These are phyloP conservation scores for Ustilago lituana DNA, from an alignment of 1,284 basidiomycete genomes.

Conservation along the genomic window DNA sequence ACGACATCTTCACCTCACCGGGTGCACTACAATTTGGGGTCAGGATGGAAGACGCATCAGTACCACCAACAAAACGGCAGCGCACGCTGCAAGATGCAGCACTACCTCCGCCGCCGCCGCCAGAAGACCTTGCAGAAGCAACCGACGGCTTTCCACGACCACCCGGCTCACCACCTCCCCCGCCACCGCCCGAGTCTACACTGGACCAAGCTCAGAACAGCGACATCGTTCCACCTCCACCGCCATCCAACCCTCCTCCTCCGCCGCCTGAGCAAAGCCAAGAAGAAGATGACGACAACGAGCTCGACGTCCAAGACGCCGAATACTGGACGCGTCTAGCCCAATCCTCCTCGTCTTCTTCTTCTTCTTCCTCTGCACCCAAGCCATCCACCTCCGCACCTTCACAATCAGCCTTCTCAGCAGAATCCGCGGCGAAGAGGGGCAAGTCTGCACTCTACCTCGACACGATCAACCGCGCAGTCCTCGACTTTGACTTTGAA, in stretches of 20 bases:
- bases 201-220: conserved; percentile 20
- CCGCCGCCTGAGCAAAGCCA: conserved; percentile 23
- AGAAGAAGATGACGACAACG: conserved; percentile 26
- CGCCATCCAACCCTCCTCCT: conserved; percentile 26
- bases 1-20: background rate
- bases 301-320: conserved; percentile 41
- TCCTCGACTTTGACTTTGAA: conserved; percentile 98
- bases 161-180: conserved; percentile 34
- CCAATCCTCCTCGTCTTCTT: conserved; percentile 22
- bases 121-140: conserved; percentile 12
- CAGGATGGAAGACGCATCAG: conserved; percentile 1
- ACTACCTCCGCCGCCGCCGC: conserved; percentile 29
- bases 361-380: background rate
- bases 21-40: no score
- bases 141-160: conserved; percentile 6
- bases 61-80: conserved; percentile 24
- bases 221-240: conserved; percentile 30
- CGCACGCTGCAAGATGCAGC: conserved; percentile 2
- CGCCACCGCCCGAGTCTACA: conserved; percentile 33
- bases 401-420: conserved; percentile 55
- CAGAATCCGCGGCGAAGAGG: conserved; percentile 66
- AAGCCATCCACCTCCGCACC: background rate
- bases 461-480: conserved; percentile 74
- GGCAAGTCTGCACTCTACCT: conserved; percentile 86
- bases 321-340: conserved; percentile 57